These are phyloP conservation scores for Colletotrichum sublineola DNA, from an alignment of 2,329 filamentous ascomycete genomes.

Conservation along the genomic window DNA sequence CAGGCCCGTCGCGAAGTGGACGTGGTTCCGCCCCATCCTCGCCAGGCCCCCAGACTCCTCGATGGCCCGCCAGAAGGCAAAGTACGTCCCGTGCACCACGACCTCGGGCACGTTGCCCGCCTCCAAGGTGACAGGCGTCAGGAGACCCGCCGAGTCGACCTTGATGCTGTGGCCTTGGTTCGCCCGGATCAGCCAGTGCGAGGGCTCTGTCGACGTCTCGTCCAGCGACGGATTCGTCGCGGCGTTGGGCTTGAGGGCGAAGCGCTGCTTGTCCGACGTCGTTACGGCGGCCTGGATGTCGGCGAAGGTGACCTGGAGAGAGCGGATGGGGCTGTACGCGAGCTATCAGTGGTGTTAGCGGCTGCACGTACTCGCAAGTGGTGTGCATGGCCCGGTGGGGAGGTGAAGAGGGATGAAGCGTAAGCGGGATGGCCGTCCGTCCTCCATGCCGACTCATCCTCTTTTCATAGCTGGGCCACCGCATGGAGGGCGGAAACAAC, in stretches of 20 bases:
- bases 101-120: slow-evolving; percentile 70
- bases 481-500: background rate
- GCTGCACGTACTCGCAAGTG: background rate
- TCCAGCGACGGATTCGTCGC: slow-evolving; percentile 47
- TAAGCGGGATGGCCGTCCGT: background rate
- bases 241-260: slow-evolving; percentile 76
- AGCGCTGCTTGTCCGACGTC: slow-evolving; percentile 91
- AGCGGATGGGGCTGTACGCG: slow-evolving; percentile 70
- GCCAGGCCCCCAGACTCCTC: slow-evolving; percentile 81
- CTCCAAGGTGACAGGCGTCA: slow-evolving; percentile 75
- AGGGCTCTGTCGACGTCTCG: slow-evolving; percentile 61
- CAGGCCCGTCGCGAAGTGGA: slow-evolving; percentile 87
- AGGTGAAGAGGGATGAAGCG: background rate
- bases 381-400: background rate
- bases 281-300: slow-evolving; percentile 80
- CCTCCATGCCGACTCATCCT: background rate
- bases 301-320: slow-evolving; percentile 78
- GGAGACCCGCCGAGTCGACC: slow-evolving; percentile 76
- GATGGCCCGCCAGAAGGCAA: slow-evolving; percentile 82
- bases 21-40: slow-evolving; percentile 86
- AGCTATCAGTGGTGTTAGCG: slow-evolving; percentile 54
- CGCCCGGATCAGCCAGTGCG: slow-evolving; percentile 88
- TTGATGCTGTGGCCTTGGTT: slow-evolving; percentile 95
- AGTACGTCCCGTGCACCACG: slow-evolving; percentile 91
- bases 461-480: background rate